A percentile compares a stretch with the other conserved stretches of the same genome.
These are phyloP conservation scores for Karstenula rhodostoma DNA, from an alignment of 2,329 filamentous ascomycete species.

Conservation along the genomic window DNA sequence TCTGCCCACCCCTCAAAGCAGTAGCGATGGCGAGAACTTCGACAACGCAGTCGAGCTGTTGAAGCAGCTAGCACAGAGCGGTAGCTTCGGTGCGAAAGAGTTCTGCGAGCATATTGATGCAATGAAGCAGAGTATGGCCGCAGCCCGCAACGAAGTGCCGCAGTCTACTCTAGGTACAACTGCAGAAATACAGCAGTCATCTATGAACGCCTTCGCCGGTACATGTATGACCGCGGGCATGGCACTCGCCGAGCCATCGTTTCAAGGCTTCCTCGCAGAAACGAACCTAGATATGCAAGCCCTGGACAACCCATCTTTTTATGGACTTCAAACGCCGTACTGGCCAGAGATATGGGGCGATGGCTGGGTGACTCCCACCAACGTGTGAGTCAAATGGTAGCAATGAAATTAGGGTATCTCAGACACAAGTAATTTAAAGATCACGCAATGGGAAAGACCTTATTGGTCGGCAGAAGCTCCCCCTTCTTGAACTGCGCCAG, in stretches of 20 bases:
- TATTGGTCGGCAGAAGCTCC: neutral
- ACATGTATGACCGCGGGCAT: slow-evolving; percentile 26
- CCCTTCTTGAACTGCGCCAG: neutral
- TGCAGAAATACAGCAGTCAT: slow-evolving; percentile 5
- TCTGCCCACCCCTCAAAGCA: slow-evolving; percentile 31
- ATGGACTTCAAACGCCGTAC: slow-evolving; percentile 23
- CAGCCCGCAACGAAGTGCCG: slow-evolving; percentile 25
- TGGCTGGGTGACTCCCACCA: slow-evolving; percentile 11
- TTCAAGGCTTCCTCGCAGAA: slow-evolving; percentile 27
- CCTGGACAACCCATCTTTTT: slow-evolving; percentile 23
- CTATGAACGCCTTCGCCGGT: slow-evolving; percentile 5
- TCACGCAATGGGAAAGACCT: slow-evolving; percentile 4
- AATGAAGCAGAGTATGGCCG: slow-evolving; percentile 22
- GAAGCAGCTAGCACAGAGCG: slow-evolving; percentile 22
- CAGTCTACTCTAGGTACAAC: slow-evolving; percentile 1
- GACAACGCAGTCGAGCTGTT: slow-evolving; percentile 26
- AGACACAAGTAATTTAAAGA: neutral
- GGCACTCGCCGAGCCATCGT: slow-evolving; percentile 26
- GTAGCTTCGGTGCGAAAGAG: slow-evolving; percentile 26
- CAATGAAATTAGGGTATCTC: neutral
- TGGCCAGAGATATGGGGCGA: slow-evolving; percentile 27
- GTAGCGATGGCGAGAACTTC: slow-evolving; percentile 24
- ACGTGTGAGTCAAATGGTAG: neutral
- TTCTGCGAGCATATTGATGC: slow-evolving; percentile 28
- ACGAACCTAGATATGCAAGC: slow-evolving; percentile 22